Percentiles rank a stretch among this genome's conserved stretches.
Conservation (phyloP, 2,329 filamentous ascomycete species). For the Verticillium dahliae region DNA sequence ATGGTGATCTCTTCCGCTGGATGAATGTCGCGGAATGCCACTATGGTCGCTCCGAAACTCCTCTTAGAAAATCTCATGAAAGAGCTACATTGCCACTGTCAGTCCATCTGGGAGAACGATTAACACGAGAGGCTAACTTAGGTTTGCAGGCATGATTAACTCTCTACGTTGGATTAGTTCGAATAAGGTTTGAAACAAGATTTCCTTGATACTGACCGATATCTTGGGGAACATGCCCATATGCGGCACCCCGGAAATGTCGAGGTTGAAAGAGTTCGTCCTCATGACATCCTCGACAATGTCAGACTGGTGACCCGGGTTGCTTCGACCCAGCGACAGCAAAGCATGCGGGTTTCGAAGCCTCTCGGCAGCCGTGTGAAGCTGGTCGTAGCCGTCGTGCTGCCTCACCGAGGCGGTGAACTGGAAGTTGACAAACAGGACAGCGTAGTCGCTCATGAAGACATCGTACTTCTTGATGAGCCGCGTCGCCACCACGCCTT, state of each 20-base stretch:
- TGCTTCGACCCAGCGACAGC: constrained; percentile 19
- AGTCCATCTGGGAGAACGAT: not conserved
- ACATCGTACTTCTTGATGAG: constrained; percentile 22
- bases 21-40: constrained; percentile 25
- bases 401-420: constrained; percentile 9
- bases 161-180: constrained; percentile 14
- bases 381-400: constrained; percentile 14
- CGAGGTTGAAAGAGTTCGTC: constrained; percentile 25
- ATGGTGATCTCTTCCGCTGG: constrained; percentile 27
- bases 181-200: too few species aligned
- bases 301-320: constrained; percentile 16
- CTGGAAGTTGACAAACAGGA: constrained; percentile 9
- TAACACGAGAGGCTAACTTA: constrained; percentile 18
- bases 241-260: constrained; percentile 14
- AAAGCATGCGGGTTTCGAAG: constrained; percentile 9
- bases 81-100: constrained; percentile 14
- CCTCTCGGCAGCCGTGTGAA: constrained; percentile 12
- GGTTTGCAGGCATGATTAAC: constrained; percentile 29
- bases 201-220: not conserved
- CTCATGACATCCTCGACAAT: constrained; percentile 23
- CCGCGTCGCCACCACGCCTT: constrained; percentile 22
- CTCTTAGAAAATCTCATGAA: constrained; percentile 22
- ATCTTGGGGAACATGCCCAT: constrained; percentile 25
- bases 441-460: constrained; percentile 21
- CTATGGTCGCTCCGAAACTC: constrained; percentile 22